These are phyloP conservation scores for Pythium guiyangense DNA, from an alignment of 352 stramenopile genomes.

Conservation along the genomic window DNA sequence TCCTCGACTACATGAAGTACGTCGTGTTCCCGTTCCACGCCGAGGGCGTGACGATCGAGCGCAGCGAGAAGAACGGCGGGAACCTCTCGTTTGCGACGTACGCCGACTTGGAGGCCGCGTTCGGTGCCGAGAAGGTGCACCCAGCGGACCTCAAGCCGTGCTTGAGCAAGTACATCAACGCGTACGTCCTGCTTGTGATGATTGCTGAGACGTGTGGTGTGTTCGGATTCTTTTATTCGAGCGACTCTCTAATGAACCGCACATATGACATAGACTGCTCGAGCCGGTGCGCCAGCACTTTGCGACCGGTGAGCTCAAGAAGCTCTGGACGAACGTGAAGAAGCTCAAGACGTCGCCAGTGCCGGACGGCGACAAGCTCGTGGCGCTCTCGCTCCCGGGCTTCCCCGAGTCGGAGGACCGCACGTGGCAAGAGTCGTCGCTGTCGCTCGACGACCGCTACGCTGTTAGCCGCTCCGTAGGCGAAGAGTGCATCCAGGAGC, in stretches of 20 bases:
- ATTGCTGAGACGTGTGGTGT: background rate
- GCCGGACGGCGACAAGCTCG: constrained; percentile 69
- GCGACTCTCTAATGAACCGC: too few relatives aligned
- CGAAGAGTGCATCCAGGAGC: constrained; percentile 93
- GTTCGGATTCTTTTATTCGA: background rate
- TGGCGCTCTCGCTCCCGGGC: constrained; percentile 51
- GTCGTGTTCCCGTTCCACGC: constrained; percentile 90
- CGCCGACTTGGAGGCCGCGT: constrained; percentile 90
- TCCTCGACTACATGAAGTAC: constrained; percentile 96
- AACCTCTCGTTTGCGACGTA: constrained; percentile 89
- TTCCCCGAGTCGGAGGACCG: constrained; percentile 56
- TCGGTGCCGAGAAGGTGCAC: constrained; percentile 90
- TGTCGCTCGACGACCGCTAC: constrained; percentile 82
- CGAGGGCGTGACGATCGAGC: constrained; percentile 67
- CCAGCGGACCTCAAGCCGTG: constrained; percentile 96
- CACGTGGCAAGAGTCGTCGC: constrained; percentile 68
- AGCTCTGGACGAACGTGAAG: constrained; percentile 93
- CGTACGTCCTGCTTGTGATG: constrained; percentile 15
- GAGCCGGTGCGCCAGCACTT: constrained; percentile 98
- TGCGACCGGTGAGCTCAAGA: constrained; percentile 90
- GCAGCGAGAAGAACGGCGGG: constrained; percentile 81
- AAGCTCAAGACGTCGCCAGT: constrained; percentile 71
- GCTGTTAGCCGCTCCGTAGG: constrained; percentile 79
- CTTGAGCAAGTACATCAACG: constrained; percentile 91
- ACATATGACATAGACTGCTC: constrained; percentile 47